These are phyloP conservation scores for Rutstroemia sp. DNA, from an alignment of 2,329 filamentous ascomycete species.

Conservation along the genomic window DNA sequence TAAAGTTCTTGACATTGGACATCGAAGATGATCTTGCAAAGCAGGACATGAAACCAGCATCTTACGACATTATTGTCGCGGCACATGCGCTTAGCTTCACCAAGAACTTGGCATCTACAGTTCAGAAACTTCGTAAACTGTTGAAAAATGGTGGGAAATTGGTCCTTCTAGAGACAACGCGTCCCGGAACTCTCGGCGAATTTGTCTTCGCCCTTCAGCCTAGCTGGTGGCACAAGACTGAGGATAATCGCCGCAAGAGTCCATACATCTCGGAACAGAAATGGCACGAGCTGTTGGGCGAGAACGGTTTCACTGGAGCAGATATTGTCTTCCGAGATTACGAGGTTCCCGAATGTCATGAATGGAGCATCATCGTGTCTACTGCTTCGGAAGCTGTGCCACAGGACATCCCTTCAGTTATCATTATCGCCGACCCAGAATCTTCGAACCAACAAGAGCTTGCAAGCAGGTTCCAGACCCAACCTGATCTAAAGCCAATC, in stretches of 20 bases:
- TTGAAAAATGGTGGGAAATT: background rate
- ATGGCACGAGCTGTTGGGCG: background rate
- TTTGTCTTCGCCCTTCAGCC: constrained; percentile 28
- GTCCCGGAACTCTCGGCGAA: background rate
- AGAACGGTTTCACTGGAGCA: background rate
- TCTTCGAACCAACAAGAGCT: background rate
- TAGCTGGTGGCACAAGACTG: constrained; percentile 30
- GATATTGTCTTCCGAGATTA: background rate
- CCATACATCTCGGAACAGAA: background rate
- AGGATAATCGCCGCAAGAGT: background rate
- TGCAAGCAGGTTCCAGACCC: background rate
- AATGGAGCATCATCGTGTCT: background rate
- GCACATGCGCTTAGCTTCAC: background rate
- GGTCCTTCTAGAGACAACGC: background rate
- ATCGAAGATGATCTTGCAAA: background rate
- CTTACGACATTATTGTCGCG: background rate
- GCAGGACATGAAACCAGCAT: background rate
- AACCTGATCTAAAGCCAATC: background rate
- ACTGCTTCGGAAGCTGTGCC: background rate
- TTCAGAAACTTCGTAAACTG: background rate
- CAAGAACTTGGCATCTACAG: background rate
- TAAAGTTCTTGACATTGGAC: background rate
- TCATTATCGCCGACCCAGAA: background rate
- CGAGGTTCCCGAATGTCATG: background rate
- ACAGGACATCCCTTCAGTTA: background rate